Evolutionary conservation across 2,329 filamentous ascomycete species (phyloP), one percentile per base, ranked within the genome.

Genomic region (Aspergillus tubingensis): DNA sequence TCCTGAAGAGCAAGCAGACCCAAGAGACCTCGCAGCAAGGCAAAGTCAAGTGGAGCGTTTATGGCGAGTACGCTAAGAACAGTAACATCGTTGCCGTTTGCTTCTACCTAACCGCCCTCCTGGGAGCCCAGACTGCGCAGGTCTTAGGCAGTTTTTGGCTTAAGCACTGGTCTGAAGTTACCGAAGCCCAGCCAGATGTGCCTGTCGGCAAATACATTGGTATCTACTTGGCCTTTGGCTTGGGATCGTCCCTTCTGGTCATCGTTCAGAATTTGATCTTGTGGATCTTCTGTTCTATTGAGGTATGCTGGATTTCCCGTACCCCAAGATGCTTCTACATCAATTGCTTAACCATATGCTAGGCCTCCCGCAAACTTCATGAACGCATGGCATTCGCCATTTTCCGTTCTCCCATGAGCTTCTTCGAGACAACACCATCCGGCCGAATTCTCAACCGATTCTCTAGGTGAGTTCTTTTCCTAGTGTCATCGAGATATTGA

Each of bases 211-310:
- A 91, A 77, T 99, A 92, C 73, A 91, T 99, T 72, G 92, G 94
- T 60, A 87, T 99, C 65, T 99, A 99, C 79, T 95, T 99, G 77
- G 92, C 90, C 15, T 91, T 99, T 77, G 96, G 95, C 51, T 85
- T 99, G 54, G 94, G 94, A 32, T 89, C 91, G 25, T 90, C 95
- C 43, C 83, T 86, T 47, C 82, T 99, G 65, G 94, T 96, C 3
- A 92, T 98, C 44, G 73, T 96, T 30, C 95, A 98, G 78, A 98
- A 94, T 5, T 81, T 99, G 68, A 92, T 99, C 65, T 83, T 99
- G 27, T 99, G 95, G 95, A 98, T 99, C 67, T 98, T 99, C 80
- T 99, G 96, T 80, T 98, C 95, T 4, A 99, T 99, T 64, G 95
- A 99, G 85, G 90, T 91, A 81, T 71, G 82, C 54, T 75, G 57